phyloP scores from a whole-genome alignment of 176 grass and related monocot species.

The Juncus inflexus region DNA sequence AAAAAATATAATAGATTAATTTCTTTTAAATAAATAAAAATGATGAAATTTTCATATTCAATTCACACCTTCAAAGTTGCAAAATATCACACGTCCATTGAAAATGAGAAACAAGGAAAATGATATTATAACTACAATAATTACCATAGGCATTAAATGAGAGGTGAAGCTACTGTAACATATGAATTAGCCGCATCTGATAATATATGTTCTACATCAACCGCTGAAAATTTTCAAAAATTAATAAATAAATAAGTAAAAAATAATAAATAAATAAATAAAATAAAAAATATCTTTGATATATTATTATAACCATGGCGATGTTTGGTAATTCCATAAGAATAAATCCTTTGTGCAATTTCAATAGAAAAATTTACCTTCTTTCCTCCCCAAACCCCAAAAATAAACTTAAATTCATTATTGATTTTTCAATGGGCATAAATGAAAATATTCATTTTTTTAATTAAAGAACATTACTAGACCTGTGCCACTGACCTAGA shows the following conservation, averaged over 20 bases:
- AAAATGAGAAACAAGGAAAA: too few species aligned
- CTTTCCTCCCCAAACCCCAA: constrained; percentile 85
- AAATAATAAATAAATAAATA: constrained; percentile 5
- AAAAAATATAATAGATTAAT: too few species aligned
- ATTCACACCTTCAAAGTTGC: too few species aligned
- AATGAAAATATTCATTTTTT: constrained; percentile 5
- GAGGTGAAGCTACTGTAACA: constrained; percentile 96
- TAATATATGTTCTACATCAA: constrained; percentile 93
- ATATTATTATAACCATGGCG: constrained; percentile 67
- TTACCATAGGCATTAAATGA: constrained; percentile 57
- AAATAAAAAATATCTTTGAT: constrained; percentile 26
- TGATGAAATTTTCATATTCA: background rate
- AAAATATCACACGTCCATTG: too few species aligned
- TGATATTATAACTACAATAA: too few species aligned
- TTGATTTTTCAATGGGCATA: constrained; percentile 5
- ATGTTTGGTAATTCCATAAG: constrained; percentile 90
- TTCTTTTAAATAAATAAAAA: background rate
- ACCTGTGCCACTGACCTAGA: constrained; percentile 97
- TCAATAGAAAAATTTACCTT: constrained; percentile 96
- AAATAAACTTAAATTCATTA: constrained; percentile 1
- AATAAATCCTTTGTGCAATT: constrained; percentile 85
- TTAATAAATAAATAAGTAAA: background rate
- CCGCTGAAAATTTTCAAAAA: constrained; percentile 44
- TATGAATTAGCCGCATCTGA: constrained; percentile 71
- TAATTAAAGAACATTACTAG: background rate